Evolutionary conservation across 1,139 yeast genomes (phyloP).

Genomic region (Arxiozyma telluris): DNA sequence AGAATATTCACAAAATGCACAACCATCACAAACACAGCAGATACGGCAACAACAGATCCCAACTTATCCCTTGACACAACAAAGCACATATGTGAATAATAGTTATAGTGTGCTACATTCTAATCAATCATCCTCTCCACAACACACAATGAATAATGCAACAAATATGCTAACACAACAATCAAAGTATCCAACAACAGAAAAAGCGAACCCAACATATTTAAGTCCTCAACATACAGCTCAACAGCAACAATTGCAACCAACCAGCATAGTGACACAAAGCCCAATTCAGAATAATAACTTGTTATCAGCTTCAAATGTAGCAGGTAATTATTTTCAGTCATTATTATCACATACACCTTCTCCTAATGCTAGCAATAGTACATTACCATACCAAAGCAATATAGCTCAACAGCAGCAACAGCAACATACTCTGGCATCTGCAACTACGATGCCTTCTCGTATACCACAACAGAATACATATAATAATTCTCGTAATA

Average conservation of each 20-base stretch:
- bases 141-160: not conserved
- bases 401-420: slow-evolving; percentile 1
- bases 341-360: slow-evolving; percentile 21
- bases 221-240: slow-evolving; percentile 13
- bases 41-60: slow-evolving; percentile 7
- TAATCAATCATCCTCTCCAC: slow-evolving; percentile 1
- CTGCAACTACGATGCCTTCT: not conserved
- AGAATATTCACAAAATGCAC: not conserved
- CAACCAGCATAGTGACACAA: not conserved
- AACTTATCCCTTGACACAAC: not conserved
- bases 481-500: not conserved
- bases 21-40: not conserved
- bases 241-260: slow-evolving; percentile 3
- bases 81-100: not conserved
- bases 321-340: slow-evolving; percentile 22
- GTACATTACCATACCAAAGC: slow-evolving; percentile 10
- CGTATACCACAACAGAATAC: not conserved
- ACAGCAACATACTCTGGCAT: not conserved
- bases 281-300: not conserved
- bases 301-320: slow-evolving; percentile 8
- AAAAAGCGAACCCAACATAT: not conserved
- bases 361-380: slow-evolving; percentile 18
- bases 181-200: not conserved
- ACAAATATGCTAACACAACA: not conserved
- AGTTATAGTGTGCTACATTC: not conserved